Percentiles rank a stretch among this genome's conserved stretches.
Evolutionary conservation across 2,329 filamentous ascomycete species (phyloP).

Genomic region (Ophiocordyceps australis): DNA sequence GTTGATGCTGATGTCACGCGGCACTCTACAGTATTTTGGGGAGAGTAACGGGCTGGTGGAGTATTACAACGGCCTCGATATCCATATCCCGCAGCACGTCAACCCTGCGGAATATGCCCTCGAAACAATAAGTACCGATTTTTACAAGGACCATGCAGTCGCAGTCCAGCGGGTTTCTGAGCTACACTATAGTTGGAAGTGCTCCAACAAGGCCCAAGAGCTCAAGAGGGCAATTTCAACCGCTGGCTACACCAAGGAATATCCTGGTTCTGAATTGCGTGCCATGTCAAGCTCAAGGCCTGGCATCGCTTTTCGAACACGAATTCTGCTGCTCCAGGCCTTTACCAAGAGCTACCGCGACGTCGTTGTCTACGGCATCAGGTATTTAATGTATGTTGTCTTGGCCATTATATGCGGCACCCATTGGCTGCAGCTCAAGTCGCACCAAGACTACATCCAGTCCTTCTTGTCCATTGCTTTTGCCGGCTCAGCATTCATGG

Average conservation of each 20-base stretch:
- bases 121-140: constrained; percentile 64
- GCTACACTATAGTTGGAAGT: constrained; percentile 9
- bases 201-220: neutral
- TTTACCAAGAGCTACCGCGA: constrained; percentile 77
- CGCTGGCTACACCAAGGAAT: neutral
- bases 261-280: too few species aligned
- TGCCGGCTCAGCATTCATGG: constrained; percentile 60
- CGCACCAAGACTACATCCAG: constrained; percentile 55
- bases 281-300: too few species aligned
- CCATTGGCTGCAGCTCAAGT: constrained; percentile 58
- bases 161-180: constrained; percentile 17
- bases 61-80: constrained; percentile 45
- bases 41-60: constrained; percentile 31
- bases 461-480: constrained; percentile 70
- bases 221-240: too few species aligned
- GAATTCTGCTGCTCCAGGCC: constrained; percentile 56
- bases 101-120: constrained; percentile 72
- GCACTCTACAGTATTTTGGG: constrained; percentile 58
- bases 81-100: constrained; percentile 46
- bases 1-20: constrained; percentile 53
- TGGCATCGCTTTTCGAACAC: constrained; percentile 31
- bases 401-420: constrained; percentile 84
- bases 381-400: constrained; percentile 60
- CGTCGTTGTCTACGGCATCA: constrained; percentile 67
- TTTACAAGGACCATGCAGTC: constrained; percentile 29